These are phyloP conservation scores for Penicillium daleae DNA, from an alignment of 495 filamentous ascomycete species.

Conservation along the genomic window DNA sequence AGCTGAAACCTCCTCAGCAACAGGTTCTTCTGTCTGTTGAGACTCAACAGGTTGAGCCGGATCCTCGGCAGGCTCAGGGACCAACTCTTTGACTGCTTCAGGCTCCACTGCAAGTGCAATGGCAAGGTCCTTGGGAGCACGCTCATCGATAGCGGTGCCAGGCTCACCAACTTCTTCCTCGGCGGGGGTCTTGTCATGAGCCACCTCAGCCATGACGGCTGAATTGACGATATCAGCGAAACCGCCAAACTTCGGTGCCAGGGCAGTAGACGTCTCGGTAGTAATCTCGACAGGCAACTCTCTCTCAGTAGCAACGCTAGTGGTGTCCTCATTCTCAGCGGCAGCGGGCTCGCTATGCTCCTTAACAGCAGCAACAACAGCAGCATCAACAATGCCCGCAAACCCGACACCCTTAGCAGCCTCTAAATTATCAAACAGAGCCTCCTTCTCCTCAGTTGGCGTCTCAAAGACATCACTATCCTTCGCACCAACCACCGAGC, in stretches of 20 bases:
- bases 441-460: constrained; percentile 27
- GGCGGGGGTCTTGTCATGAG: background rate
- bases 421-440: background rate
- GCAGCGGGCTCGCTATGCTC: constrained; percentile 7
- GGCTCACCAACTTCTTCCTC: constrained; percentile 19
- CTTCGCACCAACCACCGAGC: constrained; percentile 37
- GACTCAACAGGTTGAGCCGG: constrained; percentile 7
- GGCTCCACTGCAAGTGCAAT: background rate
- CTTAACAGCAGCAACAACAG: constrained; percentile 32
- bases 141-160: constrained; percentile 24
- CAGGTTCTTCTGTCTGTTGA: constrained; percentile 15
- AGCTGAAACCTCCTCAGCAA: constrained; percentile 18
- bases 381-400: constrained; percentile 33
- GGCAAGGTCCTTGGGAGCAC: constrained; percentile 2
- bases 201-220: constrained; percentile 24
- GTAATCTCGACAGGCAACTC: background rate
- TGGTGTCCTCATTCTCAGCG: background rate
- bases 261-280: background rate
- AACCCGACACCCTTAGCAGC: constrained; percentile 23
- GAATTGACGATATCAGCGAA: constrained; percentile 36
- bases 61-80: constrained; percentile 12
- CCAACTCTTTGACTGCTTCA: constrained; percentile 16
- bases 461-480: constrained; percentile 16
- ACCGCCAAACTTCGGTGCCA: constrained; percentile 4
- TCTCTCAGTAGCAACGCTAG: background rate